Conservation (phyloP, 176 grass and related monocot species). For the Poa annua region DNA sequence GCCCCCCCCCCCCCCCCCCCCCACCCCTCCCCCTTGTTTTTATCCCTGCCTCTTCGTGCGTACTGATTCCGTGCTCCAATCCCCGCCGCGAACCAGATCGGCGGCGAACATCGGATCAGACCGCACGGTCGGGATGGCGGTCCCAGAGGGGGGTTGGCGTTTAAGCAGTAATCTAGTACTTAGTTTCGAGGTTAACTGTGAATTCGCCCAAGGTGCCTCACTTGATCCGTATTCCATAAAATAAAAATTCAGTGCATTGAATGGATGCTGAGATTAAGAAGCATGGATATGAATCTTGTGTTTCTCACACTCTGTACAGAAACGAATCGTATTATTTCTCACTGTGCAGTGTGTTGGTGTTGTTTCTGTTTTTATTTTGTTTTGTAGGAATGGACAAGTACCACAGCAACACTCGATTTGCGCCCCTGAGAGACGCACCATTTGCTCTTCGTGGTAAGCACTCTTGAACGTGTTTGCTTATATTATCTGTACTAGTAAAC, state of each 20-base stretch:
- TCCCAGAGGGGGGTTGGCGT: background rate
- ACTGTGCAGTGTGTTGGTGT: background rate
- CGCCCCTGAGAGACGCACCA: constrained; percentile 5
- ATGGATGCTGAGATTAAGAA: background rate
- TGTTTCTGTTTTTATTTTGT: too few species aligned
- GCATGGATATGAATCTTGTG: background rate
- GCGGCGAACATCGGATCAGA: background rate
- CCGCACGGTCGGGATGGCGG: background rate
- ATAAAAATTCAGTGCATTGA: background rate
- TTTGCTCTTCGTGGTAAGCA: constrained; percentile 51
- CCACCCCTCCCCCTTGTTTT: background rate
- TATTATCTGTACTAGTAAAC: background rate
- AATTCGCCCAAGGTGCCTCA: background rate
- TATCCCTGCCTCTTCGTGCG: background rate
- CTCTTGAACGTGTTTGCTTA: background rate
- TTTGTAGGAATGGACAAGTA: constrained; percentile 50
- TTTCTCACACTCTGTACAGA: background rate
- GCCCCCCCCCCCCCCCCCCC: too few species aligned
- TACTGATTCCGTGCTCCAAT: background rate
- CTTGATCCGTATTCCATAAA: background rate
- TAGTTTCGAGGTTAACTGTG: background rate
- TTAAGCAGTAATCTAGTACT: too few species aligned
- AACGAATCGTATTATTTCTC: background rate
- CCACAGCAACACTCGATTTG: constrained; percentile 27
- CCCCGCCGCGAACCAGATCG: background rate